Percentiles rank a stretch among this genome's conserved stretches.
phyloP scores from a whole-genome alignment of 2,329 filamentous ascomycete genomes.

The Trematosphaeria pertusa region DNA sequence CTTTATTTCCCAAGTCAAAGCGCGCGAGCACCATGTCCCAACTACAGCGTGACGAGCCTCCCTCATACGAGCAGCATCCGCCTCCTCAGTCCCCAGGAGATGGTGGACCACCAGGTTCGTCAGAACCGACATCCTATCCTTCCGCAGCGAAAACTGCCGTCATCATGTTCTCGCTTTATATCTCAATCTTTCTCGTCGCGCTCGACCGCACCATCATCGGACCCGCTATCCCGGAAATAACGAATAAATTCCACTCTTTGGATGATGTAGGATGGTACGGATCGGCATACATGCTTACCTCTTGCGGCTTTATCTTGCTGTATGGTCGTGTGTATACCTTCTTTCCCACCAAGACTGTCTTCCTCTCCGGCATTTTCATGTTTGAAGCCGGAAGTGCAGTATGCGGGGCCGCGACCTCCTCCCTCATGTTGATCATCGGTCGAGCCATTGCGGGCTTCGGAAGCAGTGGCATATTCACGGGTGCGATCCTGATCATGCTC shows the following conservation, averaged over 20 bases:
- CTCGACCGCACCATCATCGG: slow-evolving; percentile 54
- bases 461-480: slow-evolving; percentile 41
- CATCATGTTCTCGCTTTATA: slow-evolving; percentile 41
- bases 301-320: slow-evolving; percentile 50
- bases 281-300: slow-evolving; percentile 48
- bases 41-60: background rate
- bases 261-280: slow-evolving; percentile 55
- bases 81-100: background rate
- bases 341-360: slow-evolving; percentile 58
- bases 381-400: slow-evolving; percentile 62
- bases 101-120: background rate
- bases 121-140: slow-evolving; percentile 21
- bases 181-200: slow-evolving; percentile 42
- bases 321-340: slow-evolving; percentile 57
- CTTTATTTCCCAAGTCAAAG: slow-evolving; percentile 14
- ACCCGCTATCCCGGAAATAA: slow-evolving; percentile 55
- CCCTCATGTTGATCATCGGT: slow-evolving; percentile 38
- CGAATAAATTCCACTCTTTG: slow-evolving; percentile 52
- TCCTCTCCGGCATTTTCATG: slow-evolving; percentile 55
- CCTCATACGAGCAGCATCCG: background rate
- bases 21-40: slow-evolving; percentile 1
- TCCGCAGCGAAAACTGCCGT: slow-evolving; percentile 32
- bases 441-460: slow-evolving; percentile 41
- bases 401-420: slow-evolving; percentile 54
- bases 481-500: slow-evolving; percentile 42